Evolutionary conservation across 2,329 filamentous ascomycete species (phyloP).

Genomic region (Amauroascus verrucosus): DNA sequence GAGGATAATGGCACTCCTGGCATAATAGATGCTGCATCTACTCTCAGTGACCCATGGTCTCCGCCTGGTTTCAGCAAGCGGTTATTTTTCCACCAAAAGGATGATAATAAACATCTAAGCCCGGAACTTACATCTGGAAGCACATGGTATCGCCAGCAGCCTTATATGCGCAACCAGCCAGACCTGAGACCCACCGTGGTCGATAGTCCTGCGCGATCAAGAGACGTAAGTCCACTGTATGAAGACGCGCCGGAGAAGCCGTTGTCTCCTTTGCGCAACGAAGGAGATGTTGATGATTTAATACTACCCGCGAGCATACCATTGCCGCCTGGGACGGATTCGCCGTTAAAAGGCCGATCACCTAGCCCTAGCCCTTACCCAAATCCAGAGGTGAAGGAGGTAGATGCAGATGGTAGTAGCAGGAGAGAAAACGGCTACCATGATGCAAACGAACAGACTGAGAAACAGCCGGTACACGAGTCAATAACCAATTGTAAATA

Average conservation of each 20-base stretch:
- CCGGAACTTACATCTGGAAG: constrained; percentile 36
- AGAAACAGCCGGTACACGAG: constrained; percentile 10
- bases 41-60: constrained; percentile 46
- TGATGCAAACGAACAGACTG: constrained; percentile 4
- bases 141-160: constrained; percentile 44
- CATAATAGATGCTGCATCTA: constrained; percentile 33
- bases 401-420: constrained; percentile 18
- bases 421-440: neutral
- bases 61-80: constrained; percentile 48
- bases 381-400: constrained; percentile 16
- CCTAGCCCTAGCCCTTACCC: constrained; percentile 45
- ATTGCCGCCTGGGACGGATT: constrained; percentile 44
- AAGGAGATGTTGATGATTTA: constrained; percentile 38
- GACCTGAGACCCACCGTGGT: constrained; percentile 33
- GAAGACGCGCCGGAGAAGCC: constrained; percentile 45
- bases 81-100: constrained; percentile 25
- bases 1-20: constrained; percentile 22
- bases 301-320: constrained; percentile 49
- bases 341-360: constrained; percentile 48
- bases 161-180: constrained; percentile 38
- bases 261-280: constrained; percentile 20
- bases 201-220: constrained; percentile 43
- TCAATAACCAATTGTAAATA: constrained; percentile 43
- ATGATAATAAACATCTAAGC: constrained; percentile 28
- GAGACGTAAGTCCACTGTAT: constrained; percentile 50